These are phyloP conservation scores for Gonapodya prolifera DNA, from an alignment of 192 early-diverging fungal genomes.

Conservation along the genomic window DNA sequence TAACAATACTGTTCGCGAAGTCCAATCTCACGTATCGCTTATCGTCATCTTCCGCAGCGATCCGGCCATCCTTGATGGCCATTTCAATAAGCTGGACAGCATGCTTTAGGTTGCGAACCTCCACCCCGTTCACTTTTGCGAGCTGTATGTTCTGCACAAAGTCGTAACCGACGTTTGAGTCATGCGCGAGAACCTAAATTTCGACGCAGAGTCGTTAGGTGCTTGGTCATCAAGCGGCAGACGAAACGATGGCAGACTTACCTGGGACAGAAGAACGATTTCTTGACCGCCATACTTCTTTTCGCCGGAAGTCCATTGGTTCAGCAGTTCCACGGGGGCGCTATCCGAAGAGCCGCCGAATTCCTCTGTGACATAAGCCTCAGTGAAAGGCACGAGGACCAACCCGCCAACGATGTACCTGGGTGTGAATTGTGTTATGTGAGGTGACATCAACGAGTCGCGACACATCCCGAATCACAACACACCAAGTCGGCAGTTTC, in stretches of 20 bases:
- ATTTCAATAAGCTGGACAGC: background rate
- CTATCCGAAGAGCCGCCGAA: background rate
- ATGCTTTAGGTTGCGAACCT: constrained; percentile 2
- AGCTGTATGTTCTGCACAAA: background rate
- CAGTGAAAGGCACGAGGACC: background rate
- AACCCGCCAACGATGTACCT: background rate
- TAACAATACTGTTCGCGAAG: background rate
- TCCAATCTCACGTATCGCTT: background rate
- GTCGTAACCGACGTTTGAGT: constrained; percentile 4
- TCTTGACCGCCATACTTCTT: background rate
- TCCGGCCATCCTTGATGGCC: background rate
- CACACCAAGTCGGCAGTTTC: background rate
- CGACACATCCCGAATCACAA: too few relatives aligned
- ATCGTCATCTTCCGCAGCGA: background rate
- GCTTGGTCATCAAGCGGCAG: too few relatives aligned
- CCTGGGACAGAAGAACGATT: background rate
- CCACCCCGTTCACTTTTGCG: background rate
- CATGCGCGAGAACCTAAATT: background rate
- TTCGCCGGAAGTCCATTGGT: background rate
- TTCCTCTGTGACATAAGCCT: background rate
- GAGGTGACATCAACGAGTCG: too few relatives aligned
- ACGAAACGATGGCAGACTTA: too few relatives aligned
- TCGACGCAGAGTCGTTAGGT: too few relatives aligned
- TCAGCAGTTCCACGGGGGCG: background rate
- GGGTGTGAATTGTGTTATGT: too few relatives aligned